Evolutionary conservation across 306 rosid species (phyloP).

Genomic region (Crotalaria pallida): DNA sequence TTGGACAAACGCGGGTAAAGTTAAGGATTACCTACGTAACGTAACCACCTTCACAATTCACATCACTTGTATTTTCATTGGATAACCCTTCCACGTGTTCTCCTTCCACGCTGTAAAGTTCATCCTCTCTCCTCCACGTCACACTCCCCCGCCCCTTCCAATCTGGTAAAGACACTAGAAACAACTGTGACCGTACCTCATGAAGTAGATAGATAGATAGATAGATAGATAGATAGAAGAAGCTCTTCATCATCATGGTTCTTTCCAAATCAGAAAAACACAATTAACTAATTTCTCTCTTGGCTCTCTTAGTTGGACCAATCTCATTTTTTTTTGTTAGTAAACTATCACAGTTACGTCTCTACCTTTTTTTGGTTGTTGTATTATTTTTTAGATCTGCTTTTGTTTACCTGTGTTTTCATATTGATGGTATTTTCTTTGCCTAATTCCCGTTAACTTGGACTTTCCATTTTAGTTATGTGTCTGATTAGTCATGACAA

Average conservation of each 20-base stretch:
- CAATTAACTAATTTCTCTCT: slow-evolving; percentile 20
- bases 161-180: slow-evolving; percentile 24
- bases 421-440: background rate
- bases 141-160: slow-evolving; percentile 22
- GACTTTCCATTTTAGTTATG: background rate
- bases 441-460: background rate
- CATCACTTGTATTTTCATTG: slow-evolving; percentile 18
- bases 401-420: background rate
- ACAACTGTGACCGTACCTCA: background rate
- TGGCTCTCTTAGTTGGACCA: slow-evolving; percentile 11
- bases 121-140: slow-evolving; percentile 51
- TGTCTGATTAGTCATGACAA: background rate
- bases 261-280: background rate
- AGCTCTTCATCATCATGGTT: background rate
- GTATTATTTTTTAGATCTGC: background rate
- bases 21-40: slow-evolving; percentile 41
- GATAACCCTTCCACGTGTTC: slow-evolving; percentile 48
- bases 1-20: slow-evolving; percentile 34
- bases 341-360: slow-evolving; percentile 13
- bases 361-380: background rate
- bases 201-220: too few relatives aligned
- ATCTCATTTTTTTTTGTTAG: background rate
- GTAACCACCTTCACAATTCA: slow-evolving; percentile 28
- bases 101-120: slow-evolving; percentile 82
- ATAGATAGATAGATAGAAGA: too few relatives aligned